Conservation (phyloP, 352 stramenopile species). For the Pythium insidiosum region DNA sequence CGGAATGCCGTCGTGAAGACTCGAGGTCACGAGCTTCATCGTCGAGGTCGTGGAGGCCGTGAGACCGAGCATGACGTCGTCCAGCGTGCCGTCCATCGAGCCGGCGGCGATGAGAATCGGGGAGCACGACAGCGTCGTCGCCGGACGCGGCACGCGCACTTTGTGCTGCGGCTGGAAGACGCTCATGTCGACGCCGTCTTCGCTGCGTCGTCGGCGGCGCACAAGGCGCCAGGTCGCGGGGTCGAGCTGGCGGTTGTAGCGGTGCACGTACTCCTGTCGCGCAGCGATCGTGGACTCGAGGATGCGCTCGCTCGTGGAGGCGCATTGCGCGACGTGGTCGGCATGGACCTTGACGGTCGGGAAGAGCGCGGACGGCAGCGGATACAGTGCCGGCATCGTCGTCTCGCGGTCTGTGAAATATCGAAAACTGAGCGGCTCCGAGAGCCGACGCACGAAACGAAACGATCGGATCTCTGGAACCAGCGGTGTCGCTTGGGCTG, state of each 20-base stretch:
- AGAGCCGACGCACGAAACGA: no score
- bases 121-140: slow-evolving; percentile 13
- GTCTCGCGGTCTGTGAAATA: not conserved
- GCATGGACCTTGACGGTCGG: slow-evolving; percentile 21
- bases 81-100: slow-evolving; percentile 13
- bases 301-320: slow-evolving; percentile 16
- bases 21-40: slow-evolving; percentile 15
- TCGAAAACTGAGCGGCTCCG: not conserved
- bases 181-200: slow-evolving; percentile 1
- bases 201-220: slow-evolving; percentile 8
- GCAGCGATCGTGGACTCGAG: slow-evolving; percentile 17
- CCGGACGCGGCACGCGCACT: slow-evolving; percentile 2
- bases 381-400: slow-evolving; percentile 12
- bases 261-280: slow-evolving; percentile 13
- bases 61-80: slow-evolving; percentile 22
- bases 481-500: no score
- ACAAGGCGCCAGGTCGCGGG: slow-evolving; percentile 13
- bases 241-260: slow-evolving; percentile 17
- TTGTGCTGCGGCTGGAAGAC: slow-evolving; percentile 11
- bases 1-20: slow-evolving; percentile 17
- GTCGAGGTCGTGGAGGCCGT: slow-evolving; percentile 14
- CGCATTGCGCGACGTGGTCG: slow-evolving; percentile 16
- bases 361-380: slow-evolving; percentile 16
- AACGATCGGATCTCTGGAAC: no score
- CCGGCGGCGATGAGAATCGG: slow-evolving; percentile 24